phyloP scores from a whole-genome alignment of 306 rosid genomes.

The Dryas drummondii region DNA sequence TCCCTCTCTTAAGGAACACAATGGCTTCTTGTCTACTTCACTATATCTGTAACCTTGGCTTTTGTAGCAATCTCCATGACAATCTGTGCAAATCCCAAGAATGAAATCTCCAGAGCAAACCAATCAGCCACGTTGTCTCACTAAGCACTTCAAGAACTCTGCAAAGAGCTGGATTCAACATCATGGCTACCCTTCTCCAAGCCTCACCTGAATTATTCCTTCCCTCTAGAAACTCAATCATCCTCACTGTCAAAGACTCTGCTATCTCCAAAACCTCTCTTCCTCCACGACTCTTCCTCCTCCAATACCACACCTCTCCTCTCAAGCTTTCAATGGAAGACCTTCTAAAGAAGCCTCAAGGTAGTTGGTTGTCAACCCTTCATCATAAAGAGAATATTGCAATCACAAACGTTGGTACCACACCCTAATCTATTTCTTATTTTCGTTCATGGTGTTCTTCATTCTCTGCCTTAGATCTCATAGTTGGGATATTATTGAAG shows the following conservation, averaged over 20 bases:
- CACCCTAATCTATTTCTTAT: conserved; percentile 58
- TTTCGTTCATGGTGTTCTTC: conserved; percentile 65
- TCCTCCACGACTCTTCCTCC: conserved; percentile 65
- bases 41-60: conserved; percentile 43
- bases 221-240: conserved; percentile 37
- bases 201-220: conserved; percentile 56
- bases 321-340: conserved; percentile 34
- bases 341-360: conserved; percentile 32
- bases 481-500: conserved; percentile 36
- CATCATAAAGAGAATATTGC: conserved; percentile 37
- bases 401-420: conserved; percentile 45
- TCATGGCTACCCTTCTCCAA: conserved; percentile 58
- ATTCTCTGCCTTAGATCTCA: conserved; percentile 42
- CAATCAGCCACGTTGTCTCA: conserved; percentile 33
- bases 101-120: conserved; percentile 24
- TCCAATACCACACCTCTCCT: conserved; percentile 47
- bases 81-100: conserved; percentile 31
- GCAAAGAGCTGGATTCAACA: conserved; percentile 46
- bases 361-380: conserved; percentile 50
- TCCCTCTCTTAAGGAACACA: not conserved
- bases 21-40: conserved; percentile 55
- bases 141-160: conserved; percentile 52
- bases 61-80: conserved; percentile 50
- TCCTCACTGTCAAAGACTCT: conserved; percentile 47
- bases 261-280: conserved; percentile 41